phyloP scores from a whole-genome alignment of 2,329 filamentous ascomycete genomes.

The Calonectria henricotiae region DNA sequence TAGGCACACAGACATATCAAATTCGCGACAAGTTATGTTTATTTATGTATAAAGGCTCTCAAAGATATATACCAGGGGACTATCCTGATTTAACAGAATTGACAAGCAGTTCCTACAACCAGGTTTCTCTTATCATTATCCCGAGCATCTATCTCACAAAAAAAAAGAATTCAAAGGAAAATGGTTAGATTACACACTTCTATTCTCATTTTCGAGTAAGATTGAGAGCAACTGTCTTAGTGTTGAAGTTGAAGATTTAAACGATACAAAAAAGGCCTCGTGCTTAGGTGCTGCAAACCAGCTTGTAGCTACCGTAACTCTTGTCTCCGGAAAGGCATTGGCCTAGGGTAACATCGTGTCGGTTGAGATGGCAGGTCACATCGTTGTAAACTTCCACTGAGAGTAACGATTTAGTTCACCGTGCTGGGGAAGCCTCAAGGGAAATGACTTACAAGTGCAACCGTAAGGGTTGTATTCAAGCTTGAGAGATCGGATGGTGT shows the following conservation, averaged over 20 bases:
- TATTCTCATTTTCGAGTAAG: background rate
- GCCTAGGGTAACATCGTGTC: background rate
- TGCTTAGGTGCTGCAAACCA: background rate
- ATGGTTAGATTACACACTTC: background rate
- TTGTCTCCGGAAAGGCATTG: conserved; percentile 23
- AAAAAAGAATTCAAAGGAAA: too few species aligned
- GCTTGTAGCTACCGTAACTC: conserved; percentile 24
- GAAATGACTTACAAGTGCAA: background rate
- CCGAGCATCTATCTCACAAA: too few species aligned
- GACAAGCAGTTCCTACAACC: too few species aligned
- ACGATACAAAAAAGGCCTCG: background rate
- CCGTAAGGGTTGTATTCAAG: background rate
- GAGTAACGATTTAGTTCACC: background rate
- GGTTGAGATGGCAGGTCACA: conserved; percentile 5
- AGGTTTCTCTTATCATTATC: too few species aligned
- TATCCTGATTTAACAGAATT: too few species aligned
- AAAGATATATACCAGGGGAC: too few species aligned
- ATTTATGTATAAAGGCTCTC: too few species aligned
- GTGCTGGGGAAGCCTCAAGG: background rate
- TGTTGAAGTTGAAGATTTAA: background rate
- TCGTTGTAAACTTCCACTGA: conserved; percentile 22
- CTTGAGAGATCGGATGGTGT: background rate
- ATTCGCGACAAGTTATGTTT: too few species aligned
- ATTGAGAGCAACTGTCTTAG: background rate
- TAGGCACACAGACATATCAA: too few species aligned